Evolutionary conservation across 805 yeast genomes (phyloP).

Genomic region (Naumovozyma castellii): DNA sequence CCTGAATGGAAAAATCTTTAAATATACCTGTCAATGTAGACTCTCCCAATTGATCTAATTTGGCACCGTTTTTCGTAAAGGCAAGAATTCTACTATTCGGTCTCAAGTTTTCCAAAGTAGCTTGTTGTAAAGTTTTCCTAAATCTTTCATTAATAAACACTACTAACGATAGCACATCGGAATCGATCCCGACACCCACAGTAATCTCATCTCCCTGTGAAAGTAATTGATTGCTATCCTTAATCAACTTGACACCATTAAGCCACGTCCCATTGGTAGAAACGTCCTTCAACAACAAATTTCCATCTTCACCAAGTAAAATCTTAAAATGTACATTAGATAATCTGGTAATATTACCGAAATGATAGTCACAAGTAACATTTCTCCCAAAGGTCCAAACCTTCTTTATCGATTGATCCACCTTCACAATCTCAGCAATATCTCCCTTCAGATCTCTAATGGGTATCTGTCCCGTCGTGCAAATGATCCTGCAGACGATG

Average conservation of each 20-base stretch:
- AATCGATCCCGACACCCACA: conserved; percentile 76
- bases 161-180: conserved; percentile 48
- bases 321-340: conserved; percentile 68
- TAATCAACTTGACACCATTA: conserved; percentile 63
- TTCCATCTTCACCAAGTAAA: conserved; percentile 53
- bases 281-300: conserved; percentile 44
- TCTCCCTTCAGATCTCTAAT: conserved; percentile 38
- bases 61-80: not conserved
- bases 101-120: conserved; percentile 6
- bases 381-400: conserved; percentile 74
- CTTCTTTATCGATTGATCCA: conserved; percentile 25
- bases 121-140: conserved; percentile 21
- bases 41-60: not conserved
- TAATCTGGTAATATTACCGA: conserved; percentile 55
- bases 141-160: conserved; percentile 34
- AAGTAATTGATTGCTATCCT: conserved; percentile 68
- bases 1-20: conserved; percentile 65
- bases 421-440: conserved; percentile 20
- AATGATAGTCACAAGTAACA: conserved; percentile 41
- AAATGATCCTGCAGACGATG: conserved; percentile 47
- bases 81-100: not conserved
- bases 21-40: conserved; percentile 38
- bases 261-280: conserved; percentile 92
- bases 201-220: conserved; percentile 90
- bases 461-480: conserved; percentile 48